Percentiles rank a stretch among this genome's conserved stretches.
Conservation (phyloP, 441 rosid species). For the Erysimum cheiri region DNA sequence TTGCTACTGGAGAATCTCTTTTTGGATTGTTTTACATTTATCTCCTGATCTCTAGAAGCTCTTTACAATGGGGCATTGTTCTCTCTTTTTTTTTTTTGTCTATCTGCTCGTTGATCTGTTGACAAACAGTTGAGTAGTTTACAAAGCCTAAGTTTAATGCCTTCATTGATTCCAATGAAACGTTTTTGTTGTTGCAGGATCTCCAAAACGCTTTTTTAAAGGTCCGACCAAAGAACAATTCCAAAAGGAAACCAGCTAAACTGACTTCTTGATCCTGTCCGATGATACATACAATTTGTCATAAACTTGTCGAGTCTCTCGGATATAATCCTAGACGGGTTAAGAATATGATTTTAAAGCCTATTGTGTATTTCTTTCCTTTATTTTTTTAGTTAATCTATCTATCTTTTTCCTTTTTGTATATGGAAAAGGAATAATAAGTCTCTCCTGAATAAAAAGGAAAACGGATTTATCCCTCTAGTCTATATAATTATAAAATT, state of each 20-base stretch:
- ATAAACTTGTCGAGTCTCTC: conserved; percentile 13
- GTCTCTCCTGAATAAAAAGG: background rate
- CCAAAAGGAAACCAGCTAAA: conserved; percentile 54
- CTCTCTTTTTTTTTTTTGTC: background rate
- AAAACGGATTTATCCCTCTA: conserved; percentile 4
- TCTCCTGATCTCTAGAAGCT: background rate
- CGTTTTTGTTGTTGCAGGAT: conserved; percentile 50
- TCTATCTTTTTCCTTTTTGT: background rate
- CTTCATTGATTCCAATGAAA: background rate
- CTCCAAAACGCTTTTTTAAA: conserved; percentile 69
- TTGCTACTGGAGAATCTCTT: background rate
- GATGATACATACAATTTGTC: background rate
- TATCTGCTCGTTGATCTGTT: background rate
- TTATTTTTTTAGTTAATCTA: background rate
- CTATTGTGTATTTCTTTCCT: background rate
- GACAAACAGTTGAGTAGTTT: background rate
- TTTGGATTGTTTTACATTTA: background rate
- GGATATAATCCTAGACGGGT: conserved; percentile 10
- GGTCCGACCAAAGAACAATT: conserved; percentile 81
- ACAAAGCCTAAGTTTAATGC: background rate
- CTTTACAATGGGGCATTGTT: background rate
- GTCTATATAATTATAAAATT: background rate
- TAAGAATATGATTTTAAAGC: conserved; percentile 2
- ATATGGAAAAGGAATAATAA: background rate
- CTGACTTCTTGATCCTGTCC: conserved; percentile 24